These are phyloP conservation scores for Cokeromyces recurvatus DNA, from an alignment of 371 early-diverging fungal species.

Conservation along the genomic window DNA sequence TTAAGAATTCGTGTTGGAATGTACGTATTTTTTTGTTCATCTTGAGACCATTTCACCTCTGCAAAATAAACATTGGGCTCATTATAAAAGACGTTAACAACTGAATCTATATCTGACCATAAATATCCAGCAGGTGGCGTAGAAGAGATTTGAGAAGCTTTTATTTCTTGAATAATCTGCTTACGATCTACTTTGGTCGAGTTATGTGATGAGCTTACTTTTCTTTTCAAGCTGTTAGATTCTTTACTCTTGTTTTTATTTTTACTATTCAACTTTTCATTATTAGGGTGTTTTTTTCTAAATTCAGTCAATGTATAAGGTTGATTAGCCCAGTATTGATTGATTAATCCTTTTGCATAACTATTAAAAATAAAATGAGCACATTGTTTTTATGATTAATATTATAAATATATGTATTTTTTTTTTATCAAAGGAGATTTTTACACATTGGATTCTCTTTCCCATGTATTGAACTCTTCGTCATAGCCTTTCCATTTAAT, in stretches of 20 bases:
- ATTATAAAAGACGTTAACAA: constrained; percentile 11
- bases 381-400: no score
- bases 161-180: background rate
- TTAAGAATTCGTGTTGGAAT: constrained; percentile 15
- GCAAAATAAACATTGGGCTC: constrained; percentile 8
- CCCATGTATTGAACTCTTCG: constrained; percentile 24
- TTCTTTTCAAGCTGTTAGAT: background rate
- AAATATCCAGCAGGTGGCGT: constrained; percentile 9
- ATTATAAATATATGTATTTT: background rate
- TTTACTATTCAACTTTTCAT: background rate
- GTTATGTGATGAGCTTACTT: background rate
- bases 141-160: constrained; percentile 1
- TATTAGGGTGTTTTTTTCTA: background rate
- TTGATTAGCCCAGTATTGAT: constrained; percentile 8
- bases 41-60: constrained; percentile 12
- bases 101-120: constrained; percentile 12
- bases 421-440: background rate
- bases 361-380: background rate
- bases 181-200: background rate
- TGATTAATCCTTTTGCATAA: constrained; percentile 5
- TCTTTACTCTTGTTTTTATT: background rate
- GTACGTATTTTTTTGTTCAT: background rate
- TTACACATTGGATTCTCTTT: constrained; percentile 27
- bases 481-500: constrained; percentile 34
- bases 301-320: constrained; percentile 1